Evolutionary conservation across 192 early-diverging fungal species (phyloP), one percentile per base, ranked within the genome.

Genomic region (Coemansia sp.): DNA sequence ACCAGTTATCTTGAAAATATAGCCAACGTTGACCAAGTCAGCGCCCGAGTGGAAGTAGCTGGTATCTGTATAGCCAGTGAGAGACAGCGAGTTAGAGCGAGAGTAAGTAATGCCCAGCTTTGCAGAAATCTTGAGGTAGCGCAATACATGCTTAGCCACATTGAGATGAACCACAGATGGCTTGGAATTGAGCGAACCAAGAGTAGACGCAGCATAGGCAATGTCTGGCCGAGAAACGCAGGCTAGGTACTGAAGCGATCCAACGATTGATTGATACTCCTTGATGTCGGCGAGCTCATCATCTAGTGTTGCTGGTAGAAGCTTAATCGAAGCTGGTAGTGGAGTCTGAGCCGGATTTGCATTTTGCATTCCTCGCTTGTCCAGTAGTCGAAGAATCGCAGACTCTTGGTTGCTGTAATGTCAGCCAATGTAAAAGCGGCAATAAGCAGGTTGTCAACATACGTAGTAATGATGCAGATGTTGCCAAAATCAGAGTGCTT

Each of bases 171-270:
- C 27, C 7, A 31, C 36, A 12, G 62, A 33, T 33, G 62, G 70
- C 18, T 71, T 42, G 2, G 27, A 0, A 8, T 71, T 71, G 24
- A 54, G 65, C 11, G 62, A 54, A 36, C 46, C 70, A n/a, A 71
- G 47, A 7, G 49, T 22, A 29, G 62, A 71, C 2, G 70, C 62
- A 3, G 62, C 51, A 40, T 55, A 41, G 10, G 62, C 70, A 71
- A 71, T 71, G 46, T 55, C 63, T 10, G 29, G 36, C 3, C 40
- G 33, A 29, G 51, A 44, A 2, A 65, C 41, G 18, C 62, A 38
- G 27, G 52, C 51, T 10, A 72, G 52, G 29, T 65, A 59, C 63
- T 65, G 70, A 18, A 65, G 51, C 5, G 63, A 65, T 57, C 70
- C 63, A 18, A 65, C 52, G 16, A 65, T 51, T 10, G 51, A 33